Conservation (phyloP, 257 asterid genomes). For the Asclepias syriaca region DNA sequence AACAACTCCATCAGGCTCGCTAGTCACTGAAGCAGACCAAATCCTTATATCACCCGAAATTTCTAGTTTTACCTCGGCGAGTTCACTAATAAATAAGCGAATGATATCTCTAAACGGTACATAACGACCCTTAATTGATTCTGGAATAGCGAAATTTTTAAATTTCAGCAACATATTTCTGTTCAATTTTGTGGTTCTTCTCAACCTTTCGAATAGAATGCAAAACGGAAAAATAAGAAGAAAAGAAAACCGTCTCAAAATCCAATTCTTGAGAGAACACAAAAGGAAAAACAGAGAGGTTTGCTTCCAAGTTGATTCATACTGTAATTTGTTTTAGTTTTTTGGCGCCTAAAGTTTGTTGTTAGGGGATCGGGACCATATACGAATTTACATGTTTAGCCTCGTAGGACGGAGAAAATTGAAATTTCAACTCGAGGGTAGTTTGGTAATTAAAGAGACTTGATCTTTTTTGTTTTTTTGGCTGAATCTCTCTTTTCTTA, state of each 20-base stretch:
- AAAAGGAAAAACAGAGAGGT: background rate
- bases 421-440: background rate
- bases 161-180: slow-evolving; percentile 34
- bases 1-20: slow-evolving; percentile 31
- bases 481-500: background rate
- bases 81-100: slow-evolving; percentile 44
- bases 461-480: background rate
- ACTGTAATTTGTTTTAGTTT: background rate
- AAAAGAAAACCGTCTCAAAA: slow-evolving; percentile 9
- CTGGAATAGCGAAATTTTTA: slow-evolving; percentile 28
- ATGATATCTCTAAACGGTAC: slow-evolving; percentile 59
- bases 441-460: background rate
- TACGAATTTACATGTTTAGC: background rate
- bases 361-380: background rate
- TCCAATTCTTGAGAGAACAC: background rate
- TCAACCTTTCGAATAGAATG: slow-evolving; percentile 18
- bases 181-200: slow-evolving; percentile 23
- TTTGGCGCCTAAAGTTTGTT: slow-evolving; percentile 4
- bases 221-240: slow-evolving; percentile 42
- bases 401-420: background rate
- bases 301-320: background rate
- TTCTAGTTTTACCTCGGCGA: slow-evolving; percentile 41
- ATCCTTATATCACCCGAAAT: slow-evolving; percentile 41
- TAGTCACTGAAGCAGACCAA: slow-evolving; percentile 47
- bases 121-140: slow-evolving; percentile 20